These are phyloP conservation scores for Globisporangium cystogenes DNA, from an alignment of 352 stramenopile genomes.

Conservation along the genomic window DNA sequence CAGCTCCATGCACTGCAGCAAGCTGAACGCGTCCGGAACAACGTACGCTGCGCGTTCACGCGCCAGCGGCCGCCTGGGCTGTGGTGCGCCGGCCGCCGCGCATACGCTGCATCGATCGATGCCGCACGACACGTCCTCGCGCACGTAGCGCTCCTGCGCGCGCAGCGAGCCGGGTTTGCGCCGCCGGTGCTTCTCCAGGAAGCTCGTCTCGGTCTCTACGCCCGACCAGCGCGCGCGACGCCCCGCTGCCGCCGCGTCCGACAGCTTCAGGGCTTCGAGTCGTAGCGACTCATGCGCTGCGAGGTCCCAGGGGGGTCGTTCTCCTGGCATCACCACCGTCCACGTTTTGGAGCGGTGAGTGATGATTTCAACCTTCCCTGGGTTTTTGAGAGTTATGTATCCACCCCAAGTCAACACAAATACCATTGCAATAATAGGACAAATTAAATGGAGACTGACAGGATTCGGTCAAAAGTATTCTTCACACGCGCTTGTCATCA, in stretches of 20 bases:
- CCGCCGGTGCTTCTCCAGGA: slow-evolving; percentile 70
- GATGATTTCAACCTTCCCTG: too few species aligned
- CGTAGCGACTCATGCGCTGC: slow-evolving; percentile 18
- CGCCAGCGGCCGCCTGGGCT: slow-evolving; percentile 21
- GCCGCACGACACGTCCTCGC: slow-evolving; percentile 66
- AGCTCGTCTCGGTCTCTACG: slow-evolving; percentile 53
- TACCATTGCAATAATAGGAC: too few species aligned
- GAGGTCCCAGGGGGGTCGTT: too few species aligned
- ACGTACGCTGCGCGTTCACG: slow-evolving; percentile 47
- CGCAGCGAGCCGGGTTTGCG: slow-evolving; percentile 71
- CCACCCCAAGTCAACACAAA: too few species aligned
- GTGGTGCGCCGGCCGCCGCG: slow-evolving; percentile 16
- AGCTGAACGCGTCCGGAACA: slow-evolving; percentile 59
- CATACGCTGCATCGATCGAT: slow-evolving; percentile 48
- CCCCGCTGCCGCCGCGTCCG: slow-evolving; percentile 8
- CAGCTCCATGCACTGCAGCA: slow-evolving; percentile 78
- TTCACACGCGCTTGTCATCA: too few species aligned
- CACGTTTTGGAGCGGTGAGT: too few species aligned
- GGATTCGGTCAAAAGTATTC: too few species aligned
- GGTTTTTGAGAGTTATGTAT: too few species aligned
- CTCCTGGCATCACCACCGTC: too few species aligned
- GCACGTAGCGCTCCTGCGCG: slow-evolving; percentile 63
- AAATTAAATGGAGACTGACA: too few species aligned
- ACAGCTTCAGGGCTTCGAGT: slow-evolving; percentile 13
- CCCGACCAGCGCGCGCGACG: slow-evolving; percentile 30